Conservation (phyloP, 257 asterid genomes). For the Salvia rosmarinus region DNA sequence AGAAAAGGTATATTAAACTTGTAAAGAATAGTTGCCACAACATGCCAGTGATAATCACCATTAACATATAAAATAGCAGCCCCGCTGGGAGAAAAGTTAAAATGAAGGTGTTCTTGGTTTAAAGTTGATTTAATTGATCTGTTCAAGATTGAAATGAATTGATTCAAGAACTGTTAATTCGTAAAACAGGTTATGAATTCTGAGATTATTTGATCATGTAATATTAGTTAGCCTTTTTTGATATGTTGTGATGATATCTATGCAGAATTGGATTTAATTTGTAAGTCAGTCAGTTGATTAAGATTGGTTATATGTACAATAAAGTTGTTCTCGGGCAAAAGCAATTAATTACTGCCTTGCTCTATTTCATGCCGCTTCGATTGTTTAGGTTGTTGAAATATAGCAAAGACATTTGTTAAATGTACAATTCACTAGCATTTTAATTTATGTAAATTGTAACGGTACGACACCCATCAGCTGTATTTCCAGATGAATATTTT, state of each 20-base stretch:
- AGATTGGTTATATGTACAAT: background rate
- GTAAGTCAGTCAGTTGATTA: background rate
- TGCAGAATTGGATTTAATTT: no score
- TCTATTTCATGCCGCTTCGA: background rate
- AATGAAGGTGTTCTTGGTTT: background rate
- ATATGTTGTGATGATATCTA: background rate
- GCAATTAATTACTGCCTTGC: background rate
- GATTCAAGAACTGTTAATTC: background rate
- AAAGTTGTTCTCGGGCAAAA: background rate
- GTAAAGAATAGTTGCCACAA: background rate
- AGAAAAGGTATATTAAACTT: background rate
- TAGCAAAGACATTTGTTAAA: background rate
- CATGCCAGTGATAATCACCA: constrained; percentile 2
- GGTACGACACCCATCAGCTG: background rate
- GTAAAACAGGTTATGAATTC: background rate
- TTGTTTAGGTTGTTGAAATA: background rate
- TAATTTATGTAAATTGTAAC: background rate
- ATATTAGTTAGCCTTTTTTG: background rate
- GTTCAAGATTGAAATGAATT: background rate
- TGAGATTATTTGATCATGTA: background rate
- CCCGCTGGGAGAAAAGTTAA: background rate
- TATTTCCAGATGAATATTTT: background rate
- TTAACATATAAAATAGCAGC: background rate
- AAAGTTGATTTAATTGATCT: background rate
- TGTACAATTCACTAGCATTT: background rate